Conservation (phyloP, 1,284 basidiomycete species). For the Ceratobasidium sp. region DNA sequence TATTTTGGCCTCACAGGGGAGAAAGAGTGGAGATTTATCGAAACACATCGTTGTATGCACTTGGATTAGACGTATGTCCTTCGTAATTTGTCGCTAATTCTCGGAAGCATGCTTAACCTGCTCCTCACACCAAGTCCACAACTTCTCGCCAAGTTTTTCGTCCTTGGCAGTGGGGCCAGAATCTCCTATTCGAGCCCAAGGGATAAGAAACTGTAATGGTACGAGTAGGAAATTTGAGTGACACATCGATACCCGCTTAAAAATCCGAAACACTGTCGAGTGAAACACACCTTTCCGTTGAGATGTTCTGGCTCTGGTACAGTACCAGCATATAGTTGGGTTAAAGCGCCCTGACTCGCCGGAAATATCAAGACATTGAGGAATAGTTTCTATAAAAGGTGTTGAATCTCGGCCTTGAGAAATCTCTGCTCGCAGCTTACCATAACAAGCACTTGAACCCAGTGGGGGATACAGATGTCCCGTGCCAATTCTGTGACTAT, state of each 20-base stretch:
- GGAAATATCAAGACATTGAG: slow-evolving; percentile 52
- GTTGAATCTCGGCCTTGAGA: no score
- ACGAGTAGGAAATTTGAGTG: slow-evolving; percentile 29
- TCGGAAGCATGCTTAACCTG: slow-evolving; percentile 52
- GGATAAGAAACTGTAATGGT: slow-evolving; percentile 57
- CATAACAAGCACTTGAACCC: no score
- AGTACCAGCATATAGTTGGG: slow-evolving; percentile 64
- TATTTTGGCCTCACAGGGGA: no score
- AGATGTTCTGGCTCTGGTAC: slow-evolving; percentile 56
- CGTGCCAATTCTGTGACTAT: no score
- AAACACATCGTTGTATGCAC: no score
- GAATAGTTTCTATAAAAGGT: no score
- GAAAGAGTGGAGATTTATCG: no score
- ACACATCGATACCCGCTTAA: no score
- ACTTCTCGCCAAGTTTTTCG: slow-evolving; percentile 51
- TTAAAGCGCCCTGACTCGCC: slow-evolving; percentile 55
- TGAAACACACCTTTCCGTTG: slow-evolving; percentile 54
- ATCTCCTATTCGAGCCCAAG: slow-evolving; percentile 60
- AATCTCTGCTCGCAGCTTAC: no score
- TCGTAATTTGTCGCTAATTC: no score
- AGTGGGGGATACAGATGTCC: no score
- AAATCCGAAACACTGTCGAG: slow-evolving; percentile 49
- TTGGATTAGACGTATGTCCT: no score
- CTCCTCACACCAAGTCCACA: slow-evolving; percentile 60
- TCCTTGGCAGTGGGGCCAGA: slow-evolving; percentile 51